A percentile compares a stretch with the other conserved stretches of the same genome.
phyloP scores from a whole-genome alignment of 805 yeast species.

The Cyberlindnera meyerae region DNA sequence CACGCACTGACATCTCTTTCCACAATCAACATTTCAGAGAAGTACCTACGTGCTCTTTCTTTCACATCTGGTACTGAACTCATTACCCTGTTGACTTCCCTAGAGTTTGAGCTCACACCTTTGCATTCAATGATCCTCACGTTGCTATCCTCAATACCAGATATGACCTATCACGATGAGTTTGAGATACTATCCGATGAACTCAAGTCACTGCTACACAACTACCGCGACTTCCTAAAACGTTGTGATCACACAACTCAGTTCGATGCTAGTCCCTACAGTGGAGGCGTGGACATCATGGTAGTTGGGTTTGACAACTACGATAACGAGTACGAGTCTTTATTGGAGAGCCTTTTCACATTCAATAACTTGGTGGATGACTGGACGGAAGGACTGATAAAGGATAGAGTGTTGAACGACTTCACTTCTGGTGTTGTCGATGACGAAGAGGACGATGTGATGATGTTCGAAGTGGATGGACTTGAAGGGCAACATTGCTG shows the following conservation, averaged over 20 bases:
- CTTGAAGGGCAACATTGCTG: background rate
- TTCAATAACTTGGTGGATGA: slow-evolving; percentile 8
- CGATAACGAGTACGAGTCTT: slow-evolving; percentile 9
- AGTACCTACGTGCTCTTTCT: slow-evolving; percentile 7
- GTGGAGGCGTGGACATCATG: slow-evolving; percentile 10
- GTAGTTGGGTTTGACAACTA: slow-evolving; percentile 15
- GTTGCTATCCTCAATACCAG: background rate
- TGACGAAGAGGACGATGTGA: slow-evolving; percentile 2
- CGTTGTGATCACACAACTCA: slow-evolving; percentile 12
- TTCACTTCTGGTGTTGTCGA: too few species aligned
- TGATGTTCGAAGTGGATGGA: slow-evolving; percentile 8
- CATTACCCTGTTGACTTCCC: background rate
- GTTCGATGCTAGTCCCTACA: slow-evolving; percentile 14
- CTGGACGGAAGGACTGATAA: slow-evolving; percentile 9
- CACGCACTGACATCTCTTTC: too few species aligned
- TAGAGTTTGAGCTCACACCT: slow-evolving; percentile 2
- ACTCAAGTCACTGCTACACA: background rate
- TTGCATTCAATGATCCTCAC: background rate
- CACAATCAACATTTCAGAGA: slow-evolving; percentile 7
- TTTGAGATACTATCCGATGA: background rate
- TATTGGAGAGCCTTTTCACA: slow-evolving; percentile 8
- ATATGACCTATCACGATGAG: background rate
- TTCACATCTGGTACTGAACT: slow-evolving; percentile 4
- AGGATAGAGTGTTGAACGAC: background rate
- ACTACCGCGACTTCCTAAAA: slow-evolving; percentile 2